These are phyloP conservation scores for Neopestalotiopsis clavispora DNA, from an alignment of 2,329 filamentous ascomycete species.

Conservation along the genomic window DNA sequence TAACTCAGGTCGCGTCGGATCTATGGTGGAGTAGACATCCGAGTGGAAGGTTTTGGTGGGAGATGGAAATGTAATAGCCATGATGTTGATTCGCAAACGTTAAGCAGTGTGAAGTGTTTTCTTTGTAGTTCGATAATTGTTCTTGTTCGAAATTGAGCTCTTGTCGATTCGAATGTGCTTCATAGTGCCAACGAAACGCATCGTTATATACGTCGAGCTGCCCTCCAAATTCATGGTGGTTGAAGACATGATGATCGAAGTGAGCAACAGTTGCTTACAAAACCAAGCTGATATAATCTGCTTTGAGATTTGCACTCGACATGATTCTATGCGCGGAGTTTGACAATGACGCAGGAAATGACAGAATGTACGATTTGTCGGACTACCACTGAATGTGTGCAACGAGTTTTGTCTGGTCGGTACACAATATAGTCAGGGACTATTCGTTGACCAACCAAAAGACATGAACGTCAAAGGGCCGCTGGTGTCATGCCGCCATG, in stretches of 20 bases:
- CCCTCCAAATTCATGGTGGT: not conserved
- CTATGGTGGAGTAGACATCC: slow-evolving; percentile 40
- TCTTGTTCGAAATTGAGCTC: not conserved
- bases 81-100: not conserved
- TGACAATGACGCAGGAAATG: too few relatives aligned
- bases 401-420: too few relatives aligned
- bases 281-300: not conserved
- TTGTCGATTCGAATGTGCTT: too few relatives aligned
- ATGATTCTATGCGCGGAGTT: too few relatives aligned
- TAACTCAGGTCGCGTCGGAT: slow-evolving; percentile 43
- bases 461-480: not conserved
- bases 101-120: not conserved
- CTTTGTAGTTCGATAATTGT: not conserved
- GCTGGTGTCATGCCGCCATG: not conserved
- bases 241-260: not conserved
- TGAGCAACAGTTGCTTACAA: not conserved
- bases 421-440: too few relatives aligned
- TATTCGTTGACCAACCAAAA: not conserved
- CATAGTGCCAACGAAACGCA: not conserved
- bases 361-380: too few relatives aligned
- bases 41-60: slow-evolving; percentile 43
- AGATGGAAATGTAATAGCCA: slow-evolving; percentile 27
- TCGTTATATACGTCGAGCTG: not conserved
- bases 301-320: not conserved
- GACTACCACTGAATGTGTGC: too few relatives aligned